Percentiles rank a stretch among this genome's conserved stretches.
Conservation (phyloP, 257 asterid genomes). For the Przewalskia tangutica region DNA sequence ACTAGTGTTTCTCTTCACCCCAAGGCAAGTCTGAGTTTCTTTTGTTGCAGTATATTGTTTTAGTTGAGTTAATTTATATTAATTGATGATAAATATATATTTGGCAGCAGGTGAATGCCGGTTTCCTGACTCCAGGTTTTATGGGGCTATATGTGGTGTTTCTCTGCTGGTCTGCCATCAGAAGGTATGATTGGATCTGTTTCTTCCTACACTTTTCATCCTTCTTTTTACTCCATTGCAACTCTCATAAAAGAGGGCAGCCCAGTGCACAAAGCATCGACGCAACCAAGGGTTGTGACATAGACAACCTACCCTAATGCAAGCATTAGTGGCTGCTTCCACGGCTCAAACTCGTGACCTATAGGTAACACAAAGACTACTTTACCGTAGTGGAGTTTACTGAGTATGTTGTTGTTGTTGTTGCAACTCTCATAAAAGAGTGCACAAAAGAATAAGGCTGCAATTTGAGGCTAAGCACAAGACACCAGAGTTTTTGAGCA, state of each 20-base stretch:
- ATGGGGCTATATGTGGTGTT: conserved; percentile 47
- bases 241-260: too few relatives aligned
- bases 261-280: too few relatives aligned
- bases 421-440: neutral
- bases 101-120: conserved; percentile 31
- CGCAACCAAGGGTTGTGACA: too few relatives aligned
- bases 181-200: conserved; percentile 18
- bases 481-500: neutral
- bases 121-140: conserved; percentile 39
- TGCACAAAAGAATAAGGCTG: neutral
- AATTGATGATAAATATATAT: neutral
- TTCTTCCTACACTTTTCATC: neutral
- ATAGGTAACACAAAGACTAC: too few relatives aligned
- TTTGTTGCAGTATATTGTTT: neutral
- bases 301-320: too few relatives aligned
- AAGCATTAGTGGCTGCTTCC: too few relatives aligned
- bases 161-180: conserved; percentile 55
- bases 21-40: conserved; percentile 12
- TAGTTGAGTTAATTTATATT: neutral
- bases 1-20: conserved; percentile 46
- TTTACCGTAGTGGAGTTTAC: too few relatives aligned
- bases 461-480: neutral
- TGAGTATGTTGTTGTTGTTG: too few relatives aligned
- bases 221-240: neutral
- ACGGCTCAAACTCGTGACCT: too few relatives aligned